phyloP scores from a whole-genome alignment of 2,329 filamentous ascomycete species.

The Neobulgaria alba region DNA sequence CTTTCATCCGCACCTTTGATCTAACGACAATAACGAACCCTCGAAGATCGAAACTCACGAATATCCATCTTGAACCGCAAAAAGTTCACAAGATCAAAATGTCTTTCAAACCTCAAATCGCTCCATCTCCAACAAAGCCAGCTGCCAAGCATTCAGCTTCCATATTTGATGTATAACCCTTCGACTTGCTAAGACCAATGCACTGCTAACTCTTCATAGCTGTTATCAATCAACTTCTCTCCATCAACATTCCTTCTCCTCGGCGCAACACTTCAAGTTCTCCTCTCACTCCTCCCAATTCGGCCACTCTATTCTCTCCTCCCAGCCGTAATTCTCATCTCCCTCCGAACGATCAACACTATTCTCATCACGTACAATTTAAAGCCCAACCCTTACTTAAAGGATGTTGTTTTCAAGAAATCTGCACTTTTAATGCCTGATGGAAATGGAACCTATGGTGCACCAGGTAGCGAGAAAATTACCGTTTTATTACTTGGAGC shows the following conservation, averaged over 20 bases:
- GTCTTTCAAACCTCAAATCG: not conserved
- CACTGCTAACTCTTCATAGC: slow-evolving; percentile 1
- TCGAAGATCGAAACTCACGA: too few relatives aligned
- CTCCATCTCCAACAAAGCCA: not conserved
- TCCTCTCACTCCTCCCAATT: slow-evolving; percentile 12
- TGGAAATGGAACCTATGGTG: slow-evolving; percentile 7
- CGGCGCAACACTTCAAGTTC: slow-evolving; percentile 12
- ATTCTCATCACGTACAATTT: slow-evolving; percentile 11
- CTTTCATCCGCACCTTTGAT: too few relatives aligned
- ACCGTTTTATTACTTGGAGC: slow-evolving; percentile 14
- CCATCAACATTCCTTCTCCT: slow-evolving; percentile 13
- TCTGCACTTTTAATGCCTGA: slow-evolving; percentile 10
- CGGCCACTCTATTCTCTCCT: slow-evolving; percentile 9
- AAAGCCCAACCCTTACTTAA: slow-evolving; percentile 17
- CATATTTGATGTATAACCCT: not conserved
- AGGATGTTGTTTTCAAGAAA: slow-evolving; percentile 10
- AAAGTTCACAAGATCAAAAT: not conserved
- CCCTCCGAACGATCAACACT: slow-evolving; percentile 8
- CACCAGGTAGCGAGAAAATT: slow-evolving; percentile 13
- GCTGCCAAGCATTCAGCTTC: not conserved
- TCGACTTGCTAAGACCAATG: not conserved
- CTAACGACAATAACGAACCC: too few relatives aligned
- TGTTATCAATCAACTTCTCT: slow-evolving; percentile 11
- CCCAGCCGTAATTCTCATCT: slow-evolving; percentile 11
- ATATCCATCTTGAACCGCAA: too few relatives aligned